Evolutionary conservation across 176 grass and related monocot genomes (phyloP).

Genomic region (Olyra latifolia): DNA sequence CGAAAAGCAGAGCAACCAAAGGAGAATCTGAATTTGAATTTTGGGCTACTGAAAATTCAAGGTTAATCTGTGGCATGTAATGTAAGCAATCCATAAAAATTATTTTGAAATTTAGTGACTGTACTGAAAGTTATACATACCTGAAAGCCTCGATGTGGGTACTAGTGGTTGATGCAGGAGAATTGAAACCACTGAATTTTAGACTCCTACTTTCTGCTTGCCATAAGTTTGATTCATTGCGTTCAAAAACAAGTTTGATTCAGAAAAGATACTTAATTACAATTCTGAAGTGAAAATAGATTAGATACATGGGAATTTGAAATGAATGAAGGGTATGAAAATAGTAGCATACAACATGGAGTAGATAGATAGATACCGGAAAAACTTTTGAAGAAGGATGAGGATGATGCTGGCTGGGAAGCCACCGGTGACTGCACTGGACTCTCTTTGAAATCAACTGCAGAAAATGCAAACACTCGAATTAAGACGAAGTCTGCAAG

Average conservation of each 20-base stretch:
- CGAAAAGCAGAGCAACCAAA: background rate
- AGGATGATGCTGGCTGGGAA: constrained; percentile 33
- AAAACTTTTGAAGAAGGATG: constrained; percentile 54
- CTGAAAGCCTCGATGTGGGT: constrained; percentile 45
- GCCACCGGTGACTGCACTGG: background rate
- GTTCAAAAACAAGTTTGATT: constrained; percentile 4
- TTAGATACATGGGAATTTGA: background rate
- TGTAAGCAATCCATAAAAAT: background rate
- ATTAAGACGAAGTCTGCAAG: background rate
- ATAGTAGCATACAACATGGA: background rate
- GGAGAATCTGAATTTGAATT: background rate
- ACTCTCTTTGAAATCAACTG: constrained; percentile 38
- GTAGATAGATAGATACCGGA: constrained; percentile 1
- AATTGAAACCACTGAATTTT: constrained; percentile 37
- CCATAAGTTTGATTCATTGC: constrained; percentile 11
- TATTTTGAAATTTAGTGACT: background rate
- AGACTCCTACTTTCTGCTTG: constrained; percentile 34
- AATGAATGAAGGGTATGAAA: background rate
- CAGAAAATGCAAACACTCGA: background rate
- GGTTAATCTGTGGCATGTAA: background rate
- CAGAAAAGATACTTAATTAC: background rate
- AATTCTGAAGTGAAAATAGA: background rate
- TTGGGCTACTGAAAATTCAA: background rate
- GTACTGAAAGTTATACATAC: constrained; percentile 1
- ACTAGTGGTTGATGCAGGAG: constrained; percentile 21